Percentiles rank a stretch among this genome's conserved stretches.
phyloP scores from a whole-genome alignment of 306 rosid genomes.

The Cucumis cinereus region DNA sequence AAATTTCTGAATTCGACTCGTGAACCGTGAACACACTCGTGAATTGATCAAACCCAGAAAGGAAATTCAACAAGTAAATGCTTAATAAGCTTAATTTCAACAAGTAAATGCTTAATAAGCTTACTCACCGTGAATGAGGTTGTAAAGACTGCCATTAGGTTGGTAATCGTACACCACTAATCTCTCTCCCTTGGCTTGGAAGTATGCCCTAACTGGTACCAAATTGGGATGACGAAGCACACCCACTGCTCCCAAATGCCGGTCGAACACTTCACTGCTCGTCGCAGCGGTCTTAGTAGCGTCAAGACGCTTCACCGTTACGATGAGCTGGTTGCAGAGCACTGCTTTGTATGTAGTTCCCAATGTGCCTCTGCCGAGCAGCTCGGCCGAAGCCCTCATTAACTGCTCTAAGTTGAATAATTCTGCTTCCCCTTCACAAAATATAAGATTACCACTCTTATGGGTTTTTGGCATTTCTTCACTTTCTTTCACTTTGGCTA shows the following conservation, averaged over 20 bases:
- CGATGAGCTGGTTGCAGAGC: constrained; percentile 38
- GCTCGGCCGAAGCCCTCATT: constrained; percentile 90
- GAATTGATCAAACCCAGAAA: neutral
- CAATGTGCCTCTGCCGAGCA: constrained; percentile 65
- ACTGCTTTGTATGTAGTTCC: constrained; percentile 93
- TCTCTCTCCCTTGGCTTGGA: constrained; percentile 86
- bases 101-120: no score
- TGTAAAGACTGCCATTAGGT: constrained; percentile 81
- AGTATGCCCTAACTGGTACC: constrained; percentile 66
- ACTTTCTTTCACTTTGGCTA: constrained; percentile 17
- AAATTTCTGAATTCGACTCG: neutral
- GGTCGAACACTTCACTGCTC: constrained; percentile 43
- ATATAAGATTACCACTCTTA: constrained; percentile 51
- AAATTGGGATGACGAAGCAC: constrained; percentile 68
- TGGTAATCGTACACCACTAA: constrained; percentile 73
- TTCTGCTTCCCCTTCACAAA: constrained; percentile 53
- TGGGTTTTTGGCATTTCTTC: constrained; percentile 21
- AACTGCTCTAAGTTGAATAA: constrained; percentile 59
- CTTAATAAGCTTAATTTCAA: neutral
- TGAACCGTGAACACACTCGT: neutral
- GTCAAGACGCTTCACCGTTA: constrained; percentile 84
- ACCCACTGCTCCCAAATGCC: constrained; percentile 55
- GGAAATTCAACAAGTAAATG: neutral
- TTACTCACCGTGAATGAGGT: constrained; percentile 68
- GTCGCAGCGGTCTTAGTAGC: constrained; percentile 39